Conservation (phyloP, 495 filamentous ascomycete species). For the Barbatosphaeria neglecta region DNA sequence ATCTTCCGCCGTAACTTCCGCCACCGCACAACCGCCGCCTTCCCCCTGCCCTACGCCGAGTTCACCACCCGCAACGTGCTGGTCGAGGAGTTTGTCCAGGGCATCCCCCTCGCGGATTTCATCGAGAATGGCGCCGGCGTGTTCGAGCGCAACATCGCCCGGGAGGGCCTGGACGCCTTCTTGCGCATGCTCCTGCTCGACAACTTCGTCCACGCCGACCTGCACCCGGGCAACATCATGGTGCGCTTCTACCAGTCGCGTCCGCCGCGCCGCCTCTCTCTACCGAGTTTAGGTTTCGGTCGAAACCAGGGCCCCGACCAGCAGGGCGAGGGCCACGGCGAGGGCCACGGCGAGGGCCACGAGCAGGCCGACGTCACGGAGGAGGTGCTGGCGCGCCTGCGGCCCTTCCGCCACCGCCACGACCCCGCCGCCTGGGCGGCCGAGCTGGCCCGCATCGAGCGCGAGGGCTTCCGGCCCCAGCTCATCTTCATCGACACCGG, state of each 20-base stretch:
- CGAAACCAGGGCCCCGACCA: too few species aligned
- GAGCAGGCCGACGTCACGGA: conserved; percentile 73
- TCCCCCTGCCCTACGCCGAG: conserved; percentile 84
- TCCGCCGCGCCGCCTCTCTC: conserved; percentile 55
- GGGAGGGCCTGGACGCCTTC: conserved; percentile 96
- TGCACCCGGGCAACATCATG: conserved; percentile 99
- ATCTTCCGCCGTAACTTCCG: conserved; percentile 88
- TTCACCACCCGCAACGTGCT: conserved; percentile 87
- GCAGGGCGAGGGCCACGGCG: too few species aligned
- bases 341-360: too few species aligned
- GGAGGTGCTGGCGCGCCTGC: conserved; percentile 65
- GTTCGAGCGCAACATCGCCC: conserved; percentile 87
- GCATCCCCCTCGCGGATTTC: conserved; percentile 83
- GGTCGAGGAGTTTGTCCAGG: conserved; percentile 91
- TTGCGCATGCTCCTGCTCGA: conserved; percentile 94
- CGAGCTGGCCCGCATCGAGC: conserved; percentile 67
- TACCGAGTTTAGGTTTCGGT: too few species aligned
- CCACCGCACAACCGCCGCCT: conserved; percentile 82
- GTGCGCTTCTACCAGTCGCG: conserved; percentile 91
- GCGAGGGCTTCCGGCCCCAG: conserved; percentile 86
- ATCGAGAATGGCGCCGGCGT: conserved; percentile 82
- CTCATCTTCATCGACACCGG: conserved; percentile 97
- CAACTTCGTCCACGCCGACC: conserved; percentile 97
- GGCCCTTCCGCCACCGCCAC: conserved; percentile 54
- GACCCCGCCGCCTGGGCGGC: conserved; percentile 50